phyloP scores from a whole-genome alignment of 139 green algal genomes.

The Picochlorum sp. region DNA sequence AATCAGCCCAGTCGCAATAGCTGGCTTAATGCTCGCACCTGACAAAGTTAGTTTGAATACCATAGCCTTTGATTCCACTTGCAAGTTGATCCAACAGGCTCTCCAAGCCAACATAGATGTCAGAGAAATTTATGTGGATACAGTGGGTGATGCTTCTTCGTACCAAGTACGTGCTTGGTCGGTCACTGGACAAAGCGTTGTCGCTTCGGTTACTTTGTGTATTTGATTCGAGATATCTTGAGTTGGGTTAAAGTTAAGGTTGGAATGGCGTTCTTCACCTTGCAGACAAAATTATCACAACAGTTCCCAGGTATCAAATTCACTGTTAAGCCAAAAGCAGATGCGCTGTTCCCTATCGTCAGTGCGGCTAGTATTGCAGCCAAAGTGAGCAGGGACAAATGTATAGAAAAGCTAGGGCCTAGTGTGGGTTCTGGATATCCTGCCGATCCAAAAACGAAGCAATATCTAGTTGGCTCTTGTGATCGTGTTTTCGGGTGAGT shows the following conservation, averaged over 20 bases:
- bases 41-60: constrained; percentile 52
- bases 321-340: constrained; percentile 64
- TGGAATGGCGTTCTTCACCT: background rate
- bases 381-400: constrained; percentile 55
- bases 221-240: background rate
- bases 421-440: constrained; percentile 58
- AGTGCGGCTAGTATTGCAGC: constrained; percentile 81
- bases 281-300: constrained; percentile 22
- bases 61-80: constrained; percentile 51
- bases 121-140: constrained; percentile 84
- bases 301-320: constrained; percentile 61
- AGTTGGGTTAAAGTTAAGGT: no score
- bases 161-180: background rate
- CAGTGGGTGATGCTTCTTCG: constrained; percentile 70
- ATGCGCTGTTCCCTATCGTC: constrained; percentile 87
- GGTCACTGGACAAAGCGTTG: no score
- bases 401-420: background rate
- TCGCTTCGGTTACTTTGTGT: background rate
- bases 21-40: constrained; percentile 28
- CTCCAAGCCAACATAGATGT: constrained; percentile 55
- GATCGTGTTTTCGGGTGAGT: constrained; percentile 74
- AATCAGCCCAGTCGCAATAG: constrained; percentile 59
- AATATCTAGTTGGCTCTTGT: constrained; percentile 57
- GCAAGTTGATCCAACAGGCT: constrained; percentile 45
- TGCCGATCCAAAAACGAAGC: constrained; percentile 62